Evolutionary conservation across 371 early-diverging fungal genomes (phyloP), one percentile per base, ranked within the genome.

Genomic region (Umbelopsis sp.): DNA sequence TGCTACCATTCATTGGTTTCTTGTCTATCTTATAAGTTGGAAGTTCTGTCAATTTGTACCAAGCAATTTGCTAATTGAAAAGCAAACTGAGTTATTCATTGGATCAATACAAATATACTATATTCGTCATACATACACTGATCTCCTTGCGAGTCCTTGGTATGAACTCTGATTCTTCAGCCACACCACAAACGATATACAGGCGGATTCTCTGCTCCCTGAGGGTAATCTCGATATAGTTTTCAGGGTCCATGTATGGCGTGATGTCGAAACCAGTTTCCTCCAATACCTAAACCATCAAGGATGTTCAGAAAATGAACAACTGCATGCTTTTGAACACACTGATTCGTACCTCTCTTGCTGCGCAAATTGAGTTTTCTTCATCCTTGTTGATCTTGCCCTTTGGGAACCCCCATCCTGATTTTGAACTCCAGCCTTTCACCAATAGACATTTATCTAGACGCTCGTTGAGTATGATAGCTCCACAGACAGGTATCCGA

Each of bases 381-480:
- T 99, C 99, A 68, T 94, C 93, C 79, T 96, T 92, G 80, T 97
- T 97, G 77, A 99, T 98, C 74, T 99, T 99, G n/a, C 99, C 99
- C 65, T 94, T 96, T 24, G 99, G 99, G 76, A 99, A 99, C 8
- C 97, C 94, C 96, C 98, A 99, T 32, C 92, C 91, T 44, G 93
- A 85, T 57, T 86, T 86, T 38, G 91, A 87, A 68, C 90, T 91
- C 93, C 95, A 97, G 24, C 99, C 97, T 74, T 93, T 90, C 29
- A 98, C 98, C 44, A 97, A 80, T 50, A 97, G 75, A 70, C 86
- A 92, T 89, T 97, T 94, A 76, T 94, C 92, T 72, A 97, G 81
- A 11, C 73, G 75, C 24, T 84, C 76, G 80, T 98, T 98, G 67
- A 99, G 75, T 63, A 99, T 91, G 64, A 99, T 96, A n/a, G 98